phyloP scores from a whole-genome alignment of 1,139 yeast genomes.

The Protomyces arabidopsidicola region DNA sequence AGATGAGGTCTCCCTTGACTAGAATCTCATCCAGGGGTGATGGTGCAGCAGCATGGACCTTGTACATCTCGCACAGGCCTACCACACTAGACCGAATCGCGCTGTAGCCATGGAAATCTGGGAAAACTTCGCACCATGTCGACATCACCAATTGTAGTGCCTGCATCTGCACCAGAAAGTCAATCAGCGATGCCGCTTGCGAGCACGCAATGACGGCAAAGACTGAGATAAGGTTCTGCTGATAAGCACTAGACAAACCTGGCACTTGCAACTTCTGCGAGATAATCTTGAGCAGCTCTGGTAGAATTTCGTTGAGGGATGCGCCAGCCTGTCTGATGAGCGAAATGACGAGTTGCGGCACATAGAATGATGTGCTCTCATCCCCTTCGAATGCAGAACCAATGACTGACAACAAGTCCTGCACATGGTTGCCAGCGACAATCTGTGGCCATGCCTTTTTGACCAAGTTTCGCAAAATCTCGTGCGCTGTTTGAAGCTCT shows the following conservation, averaged over 20 bases:
- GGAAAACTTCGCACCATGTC: slow-evolving; percentile 30
- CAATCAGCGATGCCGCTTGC: slow-evolving; percentile 22
- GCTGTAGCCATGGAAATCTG: slow-evolving; percentile 28
- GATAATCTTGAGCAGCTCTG: slow-evolving; percentile 21
- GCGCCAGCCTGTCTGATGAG: slow-evolving; percentile 25
- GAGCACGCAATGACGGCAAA: slow-evolving; percentile 28
- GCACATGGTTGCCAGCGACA: slow-evolving; percentile 14
- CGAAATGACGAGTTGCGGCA: slow-evolving; percentile 26
- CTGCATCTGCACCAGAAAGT: slow-evolving; percentile 18
- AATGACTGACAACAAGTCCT: slow-evolving; percentile 11
- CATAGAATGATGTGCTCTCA: slow-evolving; percentile 18
- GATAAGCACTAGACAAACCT: slow-evolving; percentile 23
- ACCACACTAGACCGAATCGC: slow-evolving; percentile 27
- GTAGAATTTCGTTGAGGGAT: slow-evolving; percentile 17
- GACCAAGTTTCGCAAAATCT: slow-evolving; percentile 24
- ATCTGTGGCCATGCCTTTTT: slow-evolving; percentile 25
- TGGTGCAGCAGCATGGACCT: slow-evolving; percentile 1
- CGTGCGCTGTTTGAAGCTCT: slow-evolving; percentile 28
- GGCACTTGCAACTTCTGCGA: slow-evolving; percentile 6
- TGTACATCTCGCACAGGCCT: slow-evolving; percentile 28
- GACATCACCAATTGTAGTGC: slow-evolving; percentile 29
- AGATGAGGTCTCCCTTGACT: slow-evolving; percentile 30
- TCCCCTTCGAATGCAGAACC: slow-evolving; percentile 16
- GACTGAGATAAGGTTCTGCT: slow-evolving; percentile 26
- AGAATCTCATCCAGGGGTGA: slow-evolving; percentile 8